These are phyloP conservation scores for Limnanthes douglasii DNA, from an alignment of 345 rosid genomes.

Conservation along the genomic window DNA sequence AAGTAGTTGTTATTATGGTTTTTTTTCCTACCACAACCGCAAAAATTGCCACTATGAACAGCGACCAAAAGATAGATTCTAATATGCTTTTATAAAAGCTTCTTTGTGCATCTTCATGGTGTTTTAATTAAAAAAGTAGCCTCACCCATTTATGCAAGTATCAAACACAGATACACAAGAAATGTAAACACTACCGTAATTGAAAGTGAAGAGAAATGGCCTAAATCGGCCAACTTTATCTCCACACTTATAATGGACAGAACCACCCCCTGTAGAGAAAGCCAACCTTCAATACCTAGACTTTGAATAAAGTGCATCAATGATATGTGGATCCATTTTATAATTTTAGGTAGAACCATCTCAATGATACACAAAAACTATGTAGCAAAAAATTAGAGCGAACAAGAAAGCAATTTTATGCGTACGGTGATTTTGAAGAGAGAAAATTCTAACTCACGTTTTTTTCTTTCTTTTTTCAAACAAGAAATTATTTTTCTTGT, in stretches of 20 bases:
- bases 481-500: too few relatives aligned
- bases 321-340: conserved; percentile 55
- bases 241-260: conserved; percentile 85
- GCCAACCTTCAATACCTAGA: conserved; percentile 74
- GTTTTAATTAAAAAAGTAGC: conserved; percentile 72
- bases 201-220: conserved; percentile 75
- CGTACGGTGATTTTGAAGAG: conserved; percentile 69
- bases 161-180: conserved; percentile 67
- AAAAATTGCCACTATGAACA: conserved; percentile 62
- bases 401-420: conserved; percentile 69
- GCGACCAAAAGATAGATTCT: conserved; percentile 85
- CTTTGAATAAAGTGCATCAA: conserved; percentile 49
- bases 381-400: conserved; percentile 54
- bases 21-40: conserved; percentile 84
- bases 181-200: conserved; percentile 70
- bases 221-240: conserved; percentile 73
- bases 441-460: conserved; percentile 83
- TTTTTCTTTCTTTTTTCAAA: too few relatives aligned
- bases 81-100: conserved; percentile 89
- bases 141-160: conserved; percentile 91
- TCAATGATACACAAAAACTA: conserved; percentile 64
- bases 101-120: conserved; percentile 51
- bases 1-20: conserved; percentile 84
- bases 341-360: conserved; percentile 58
- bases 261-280: conserved; percentile 79